Percentiles rank a stretch among this genome's conserved stretches.
Evolutionary conservation across 2,329 filamentous ascomycete species (phyloP).

Genomic region (Paradendryphiella salina): DNA sequence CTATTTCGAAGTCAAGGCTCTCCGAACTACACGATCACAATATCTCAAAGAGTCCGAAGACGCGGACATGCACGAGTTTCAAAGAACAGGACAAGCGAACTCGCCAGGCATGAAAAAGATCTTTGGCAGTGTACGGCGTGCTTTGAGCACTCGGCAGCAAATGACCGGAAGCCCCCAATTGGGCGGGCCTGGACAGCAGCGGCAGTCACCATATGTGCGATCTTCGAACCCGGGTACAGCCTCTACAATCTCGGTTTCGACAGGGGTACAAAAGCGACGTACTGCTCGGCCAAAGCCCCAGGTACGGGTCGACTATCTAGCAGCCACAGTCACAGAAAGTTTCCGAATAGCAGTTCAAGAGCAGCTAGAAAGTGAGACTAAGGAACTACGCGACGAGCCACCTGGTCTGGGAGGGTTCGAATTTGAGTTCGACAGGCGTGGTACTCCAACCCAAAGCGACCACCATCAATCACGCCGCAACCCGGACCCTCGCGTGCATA

Average conservation of each 20-base stretch:
- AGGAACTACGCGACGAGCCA: slow-evolving; percentile 19
- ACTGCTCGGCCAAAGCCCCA: slow-evolving; percentile 46
- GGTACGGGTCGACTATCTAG: slow-evolving; percentile 77
- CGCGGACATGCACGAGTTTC: slow-evolving; percentile 24
- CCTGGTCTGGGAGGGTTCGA: slow-evolving; percentile 41
- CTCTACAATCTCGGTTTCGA: slow-evolving; percentile 30
- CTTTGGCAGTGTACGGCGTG: slow-evolving; percentile 82
- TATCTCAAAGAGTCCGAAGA: slow-evolving; percentile 39
- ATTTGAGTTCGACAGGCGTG: slow-evolving; percentile 41
- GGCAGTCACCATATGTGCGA: slow-evolving; percentile 30
- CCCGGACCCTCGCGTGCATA: slow-evolving; percentile 49
- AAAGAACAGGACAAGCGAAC: slow-evolving; percentile 29
- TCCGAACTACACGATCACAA: slow-evolving; percentile 40
- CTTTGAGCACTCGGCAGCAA: slow-evolving; percentile 65
- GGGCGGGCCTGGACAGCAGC: slow-evolving; percentile 22
- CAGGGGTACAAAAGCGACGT: slow-evolving; percentile 40
- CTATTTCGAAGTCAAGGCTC: slow-evolving; percentile 64
- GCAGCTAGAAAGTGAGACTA: slow-evolving; percentile 51
- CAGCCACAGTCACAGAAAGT: slow-evolving; percentile 75
- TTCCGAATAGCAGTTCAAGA: slow-evolving; percentile 76
- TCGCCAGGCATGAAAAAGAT: slow-evolving; percentile 79
- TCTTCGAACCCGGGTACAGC: slow-evolving; percentile 37
- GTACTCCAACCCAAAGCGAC: slow-evolving; percentile 18
- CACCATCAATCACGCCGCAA: slow-evolving; percentile 8
- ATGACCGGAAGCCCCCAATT: slow-evolving; percentile 30